Evolutionary conservation across 768 basidiomycete species (phyloP).

Genomic region (Calocera cornea): DNA sequence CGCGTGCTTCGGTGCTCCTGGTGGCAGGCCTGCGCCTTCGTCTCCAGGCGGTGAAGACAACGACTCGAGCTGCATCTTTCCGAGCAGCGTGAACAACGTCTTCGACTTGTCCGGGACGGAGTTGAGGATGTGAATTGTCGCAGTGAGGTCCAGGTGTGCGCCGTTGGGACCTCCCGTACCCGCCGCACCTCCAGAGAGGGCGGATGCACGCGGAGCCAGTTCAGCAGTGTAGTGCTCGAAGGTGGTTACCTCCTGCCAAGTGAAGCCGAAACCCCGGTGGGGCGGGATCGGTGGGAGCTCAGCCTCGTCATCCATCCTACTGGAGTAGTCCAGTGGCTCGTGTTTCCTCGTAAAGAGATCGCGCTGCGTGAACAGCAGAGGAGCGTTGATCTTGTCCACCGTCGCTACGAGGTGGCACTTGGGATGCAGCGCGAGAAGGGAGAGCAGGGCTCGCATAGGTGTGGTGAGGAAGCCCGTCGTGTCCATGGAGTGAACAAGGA

Average conservation of each 20-base stretch:
- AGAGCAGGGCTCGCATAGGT: conserved; percentile 52
- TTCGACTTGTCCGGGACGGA: conserved; percentile 25
- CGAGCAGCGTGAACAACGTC: conserved; percentile 16
- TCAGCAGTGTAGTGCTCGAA: conserved; percentile 71
- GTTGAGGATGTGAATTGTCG: conserved; percentile 63
- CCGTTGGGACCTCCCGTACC: conserved; percentile 21
- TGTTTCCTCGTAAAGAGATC: conserved; percentile 41
- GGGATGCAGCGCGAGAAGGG: conserved; percentile 56
- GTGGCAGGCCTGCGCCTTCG: conserved; percentile 10
- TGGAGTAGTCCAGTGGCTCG: conserved; percentile 5
- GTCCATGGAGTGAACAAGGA: conserved; percentile 86
- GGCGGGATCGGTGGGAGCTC: conserved; percentile 21
- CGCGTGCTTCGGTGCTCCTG: conserved; percentile 27
- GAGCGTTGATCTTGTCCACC: conserved; percentile 73
- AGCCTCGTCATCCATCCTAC: conserved; percentile 10
- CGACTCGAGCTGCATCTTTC: conserved; percentile 33
- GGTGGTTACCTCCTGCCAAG: conserved; percentile 87
- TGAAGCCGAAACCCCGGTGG: conserved; percentile 35
- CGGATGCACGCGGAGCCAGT: conserved; percentile 25
- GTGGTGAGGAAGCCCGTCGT: conserved; percentile 49
- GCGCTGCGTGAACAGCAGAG: conserved; percentile 69
- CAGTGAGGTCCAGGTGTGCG: conserved; percentile 25
- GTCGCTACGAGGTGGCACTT: conserved; percentile 73
- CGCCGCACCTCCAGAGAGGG: conserved; percentile 7
- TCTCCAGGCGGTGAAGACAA: conserved; percentile 54